A percentile compares a stretch with the other conserved stretches of the same genome.
These are phyloP conservation scores for Crucibulum laeve DNA, from an alignment of 768 basidiomycete species.

Conservation along the genomic window DNA sequence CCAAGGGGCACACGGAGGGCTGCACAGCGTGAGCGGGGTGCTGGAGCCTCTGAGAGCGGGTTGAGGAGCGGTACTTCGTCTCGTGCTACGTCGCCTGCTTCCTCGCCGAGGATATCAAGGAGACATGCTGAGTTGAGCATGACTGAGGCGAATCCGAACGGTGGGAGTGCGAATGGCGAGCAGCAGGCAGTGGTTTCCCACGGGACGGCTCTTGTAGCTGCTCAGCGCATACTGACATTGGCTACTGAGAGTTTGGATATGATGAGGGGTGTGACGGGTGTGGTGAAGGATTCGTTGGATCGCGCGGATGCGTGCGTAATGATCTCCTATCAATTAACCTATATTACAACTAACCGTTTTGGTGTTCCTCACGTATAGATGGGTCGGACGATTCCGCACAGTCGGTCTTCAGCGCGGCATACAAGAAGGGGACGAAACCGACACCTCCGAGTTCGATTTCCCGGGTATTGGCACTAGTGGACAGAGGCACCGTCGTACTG, in stretches of 20 bases:
- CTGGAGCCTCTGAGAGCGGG: slow-evolving; percentile 18
- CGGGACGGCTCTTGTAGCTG: slow-evolving; percentile 64
- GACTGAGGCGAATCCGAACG: slow-evolving; percentile 1
- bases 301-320: slow-evolving; percentile 74
- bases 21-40: slow-evolving; percentile 34
- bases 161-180: slow-evolving; percentile 1
- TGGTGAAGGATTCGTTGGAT: slow-evolving; percentile 85
- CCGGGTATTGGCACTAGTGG: slow-evolving; percentile 4
- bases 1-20: slow-evolving; percentile 26
- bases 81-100: slow-evolving; percentile 17
- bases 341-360: slow-evolving; percentile 6
- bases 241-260: slow-evolving; percentile 92
- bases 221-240: slow-evolving; percentile 76
- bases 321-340: slow-evolving; percentile 4
- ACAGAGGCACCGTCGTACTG: slow-evolving; percentile 14
- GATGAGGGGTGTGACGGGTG: slow-evolving; percentile 84
- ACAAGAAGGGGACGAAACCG: slow-evolving; percentile 16
- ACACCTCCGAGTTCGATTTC: slow-evolving; percentile 8
- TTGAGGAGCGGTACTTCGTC: slow-evolving; percentile 22
- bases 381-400: slow-evolving; percentile 78
- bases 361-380: slow-evolving; percentile 35
- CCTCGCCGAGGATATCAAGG: slow-evolving; percentile 9
- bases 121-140: slow-evolving; percentile 6
- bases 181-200: slow-evolving; percentile 25
- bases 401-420: slow-evolving; percentile 66